phyloP scores from a whole-genome alignment of 805 yeast genomes.

The Candida pseudofarinosa region DNA sequence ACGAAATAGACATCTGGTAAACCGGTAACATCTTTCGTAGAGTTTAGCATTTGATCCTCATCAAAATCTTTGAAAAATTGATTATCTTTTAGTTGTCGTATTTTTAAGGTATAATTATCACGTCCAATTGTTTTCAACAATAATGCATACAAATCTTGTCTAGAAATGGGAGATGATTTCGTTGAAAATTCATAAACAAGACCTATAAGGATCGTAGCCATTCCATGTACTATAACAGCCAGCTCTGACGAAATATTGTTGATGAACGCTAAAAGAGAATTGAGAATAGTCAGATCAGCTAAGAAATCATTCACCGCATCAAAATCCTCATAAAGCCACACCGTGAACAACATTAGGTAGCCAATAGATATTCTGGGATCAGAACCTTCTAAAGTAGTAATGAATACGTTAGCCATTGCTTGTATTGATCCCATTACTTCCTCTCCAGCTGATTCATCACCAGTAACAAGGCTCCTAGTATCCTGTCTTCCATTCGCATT shows the following conservation, averaged over 20 bases:
- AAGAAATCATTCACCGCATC: conserved; percentile 73
- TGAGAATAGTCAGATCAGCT: conserved; percentile 60
- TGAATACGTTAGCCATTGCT: conserved; percentile 70
- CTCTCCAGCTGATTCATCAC: conserved; percentile 59
- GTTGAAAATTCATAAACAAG: conserved; percentile 73
- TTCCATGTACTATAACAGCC: conserved; percentile 60
- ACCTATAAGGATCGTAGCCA: conserved; percentile 70
- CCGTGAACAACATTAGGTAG: conserved; percentile 66
- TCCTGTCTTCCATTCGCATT: conserved; percentile 44
- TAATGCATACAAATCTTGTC: conserved; percentile 58
- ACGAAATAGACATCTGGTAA: conserved; percentile 80
- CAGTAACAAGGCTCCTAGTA: conserved; percentile 49
- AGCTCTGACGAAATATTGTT: conserved; percentile 44
- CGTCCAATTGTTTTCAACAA: conserved; percentile 72
- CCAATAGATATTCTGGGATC: conserved; percentile 80
- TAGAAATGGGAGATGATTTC: conserved; percentile 54
- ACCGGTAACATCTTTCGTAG: conserved; percentile 74
- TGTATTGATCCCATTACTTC: conserved; percentile 69
- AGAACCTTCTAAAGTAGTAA: conserved; percentile 52
- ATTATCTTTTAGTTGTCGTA: conserved; percentile 67
- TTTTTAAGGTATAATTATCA: conserved; percentile 70
- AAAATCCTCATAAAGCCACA: conserved; percentile 76
- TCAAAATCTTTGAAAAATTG: conserved; percentile 53
- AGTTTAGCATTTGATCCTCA: conserved; percentile 44
- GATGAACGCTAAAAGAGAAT: conserved; percentile 64